Conservation (phyloP, 2,329 filamentous ascomycete species). For the Neonectria punicea region DNA sequence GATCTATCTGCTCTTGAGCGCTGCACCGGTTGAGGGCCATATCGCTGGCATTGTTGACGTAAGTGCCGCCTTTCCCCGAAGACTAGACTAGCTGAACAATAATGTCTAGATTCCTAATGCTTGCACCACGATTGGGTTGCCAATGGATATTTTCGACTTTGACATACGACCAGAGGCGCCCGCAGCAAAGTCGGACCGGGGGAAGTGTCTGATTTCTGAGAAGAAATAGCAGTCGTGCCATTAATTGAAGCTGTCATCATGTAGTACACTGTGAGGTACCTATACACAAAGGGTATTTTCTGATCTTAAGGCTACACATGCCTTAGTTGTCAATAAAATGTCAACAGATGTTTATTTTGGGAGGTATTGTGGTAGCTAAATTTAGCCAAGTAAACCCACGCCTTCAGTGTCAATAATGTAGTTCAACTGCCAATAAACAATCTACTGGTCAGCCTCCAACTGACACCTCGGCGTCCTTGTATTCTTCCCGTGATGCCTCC, state of each 20-base stretch:
- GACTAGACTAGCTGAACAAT: background rate
- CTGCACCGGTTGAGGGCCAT: constrained; percentile 87
- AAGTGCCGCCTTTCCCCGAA: constrained; percentile 1
- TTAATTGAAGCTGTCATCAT: background rate
- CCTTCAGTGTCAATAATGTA: background rate
- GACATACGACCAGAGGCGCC: constrained; percentile 78
- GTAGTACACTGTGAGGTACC: background rate
- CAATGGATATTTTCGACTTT: constrained; percentile 96
- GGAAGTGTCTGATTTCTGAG: constrained; percentile 34
- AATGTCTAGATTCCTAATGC: constrained; percentile 76
- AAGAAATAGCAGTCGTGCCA: constrained; percentile 45
- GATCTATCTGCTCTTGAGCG: constrained; percentile 85
- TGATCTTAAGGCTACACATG: background rate
- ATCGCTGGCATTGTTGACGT: constrained; percentile 86
- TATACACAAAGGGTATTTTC: too few relatives aligned
- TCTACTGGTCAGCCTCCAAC: background rate
- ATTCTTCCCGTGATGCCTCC: background rate
- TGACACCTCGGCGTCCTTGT: background rate
- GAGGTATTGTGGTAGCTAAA: too few relatives aligned
- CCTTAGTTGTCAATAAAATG: too few relatives aligned
- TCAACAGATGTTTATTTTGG: background rate
- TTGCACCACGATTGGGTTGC: constrained; percentile 87
- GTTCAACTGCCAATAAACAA: background rate
- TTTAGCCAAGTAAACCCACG: background rate
- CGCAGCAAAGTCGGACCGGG: constrained; percentile 50